phyloP scores from a whole-genome alignment of 371 early-diverging fungal species.

The Rhizopus microsporus region DNA sequence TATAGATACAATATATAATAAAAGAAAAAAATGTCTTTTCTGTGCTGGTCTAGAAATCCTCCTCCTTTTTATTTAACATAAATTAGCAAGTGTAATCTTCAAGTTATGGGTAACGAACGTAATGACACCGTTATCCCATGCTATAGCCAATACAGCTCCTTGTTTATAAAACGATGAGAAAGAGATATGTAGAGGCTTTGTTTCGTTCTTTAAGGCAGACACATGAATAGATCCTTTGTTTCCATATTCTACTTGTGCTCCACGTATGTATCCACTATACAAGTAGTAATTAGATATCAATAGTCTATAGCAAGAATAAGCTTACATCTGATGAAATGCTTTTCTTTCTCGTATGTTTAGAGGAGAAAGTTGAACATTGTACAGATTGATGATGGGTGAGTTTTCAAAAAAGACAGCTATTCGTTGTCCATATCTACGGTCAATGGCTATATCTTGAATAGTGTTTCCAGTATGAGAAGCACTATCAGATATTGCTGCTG shows the following conservation, averaged over 20 bases:
- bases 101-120: conserved; percentile 29
- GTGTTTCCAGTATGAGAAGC: neutral
- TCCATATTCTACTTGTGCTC: conserved; percentile 11
- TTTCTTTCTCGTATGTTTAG: conserved; percentile 15
- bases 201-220: conserved; percentile 7
- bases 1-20: no score
- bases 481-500: conserved; percentile 1
- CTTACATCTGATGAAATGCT: conserved; percentile 31
- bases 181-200: conserved; percentile 21
- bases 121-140: conserved; percentile 33
- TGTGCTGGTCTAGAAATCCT: no score
- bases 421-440: conserved; percentile 31
- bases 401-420: conserved; percentile 36
- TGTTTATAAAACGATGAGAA: conserved; percentile 23
- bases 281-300: neutral
- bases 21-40: no score
- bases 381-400: conserved; percentile 26
- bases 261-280: conserved; percentile 41
- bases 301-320: neutral
- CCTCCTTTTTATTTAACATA: no score
- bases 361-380: conserved; percentile 19
- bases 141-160: conserved; percentile 29
- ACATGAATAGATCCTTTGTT: conserved; percentile 9
- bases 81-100: no score
- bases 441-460: conserved; percentile 40